Percentiles rank a stretch among this genome's conserved stretches.
phyloP scores from a whole-genome alignment of 768 basidiomycete species.

The Psilocybe subaeruginosa region DNA sequence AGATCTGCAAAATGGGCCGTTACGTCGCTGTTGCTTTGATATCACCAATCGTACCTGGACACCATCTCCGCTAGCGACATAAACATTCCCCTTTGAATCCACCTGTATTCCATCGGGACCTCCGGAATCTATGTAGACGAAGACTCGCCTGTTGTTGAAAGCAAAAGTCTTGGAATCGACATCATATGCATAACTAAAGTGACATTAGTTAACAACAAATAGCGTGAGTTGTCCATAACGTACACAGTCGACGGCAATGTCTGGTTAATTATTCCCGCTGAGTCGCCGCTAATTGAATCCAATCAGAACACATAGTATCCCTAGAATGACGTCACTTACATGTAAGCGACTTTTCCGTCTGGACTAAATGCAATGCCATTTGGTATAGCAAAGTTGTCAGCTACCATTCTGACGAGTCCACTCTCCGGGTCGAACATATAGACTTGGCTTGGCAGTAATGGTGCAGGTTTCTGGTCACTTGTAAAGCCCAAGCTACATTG shows the following conservation, averaged over 20 bases:
- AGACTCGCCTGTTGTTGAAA: slow-evolving; percentile 61
- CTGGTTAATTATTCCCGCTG: slow-evolving; percentile 47
- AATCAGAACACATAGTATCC: not conserved
- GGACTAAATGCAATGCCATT: slow-evolving; percentile 75
- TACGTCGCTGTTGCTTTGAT: not conserved
- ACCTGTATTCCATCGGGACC: slow-evolving; percentile 70
- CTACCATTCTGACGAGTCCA: slow-evolving; percentile 66
- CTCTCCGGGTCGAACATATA: slow-evolving; percentile 74
- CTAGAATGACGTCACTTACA: slow-evolving; percentile 36
- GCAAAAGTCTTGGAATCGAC: slow-evolving; percentile 55
- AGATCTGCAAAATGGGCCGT: slow-evolving; percentile 33
- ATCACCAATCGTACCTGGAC: slow-evolving; percentile 44
- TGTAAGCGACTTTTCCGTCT: slow-evolving; percentile 64
- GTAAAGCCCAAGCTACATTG: slow-evolving; percentile 58
- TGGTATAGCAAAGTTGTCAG: slow-evolving; percentile 68
- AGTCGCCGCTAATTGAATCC: slow-evolving; percentile 43
- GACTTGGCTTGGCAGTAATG: slow-evolving; percentile 71
- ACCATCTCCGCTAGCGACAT: slow-evolving; percentile 67
- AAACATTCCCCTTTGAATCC: slow-evolving; percentile 66
- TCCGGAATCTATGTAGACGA: slow-evolving; percentile 67
- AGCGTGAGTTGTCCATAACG: slow-evolving; percentile 21
- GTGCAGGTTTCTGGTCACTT: slow-evolving; percentile 65
- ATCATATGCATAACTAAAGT: slow-evolving; percentile 63
- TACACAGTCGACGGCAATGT: slow-evolving; percentile 70
- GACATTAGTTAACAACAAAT: not conserved